Base-by-base conservation (phyloP, 2,329 filamentous ascomycete species). In the Diplodia intermedia region DNA sequence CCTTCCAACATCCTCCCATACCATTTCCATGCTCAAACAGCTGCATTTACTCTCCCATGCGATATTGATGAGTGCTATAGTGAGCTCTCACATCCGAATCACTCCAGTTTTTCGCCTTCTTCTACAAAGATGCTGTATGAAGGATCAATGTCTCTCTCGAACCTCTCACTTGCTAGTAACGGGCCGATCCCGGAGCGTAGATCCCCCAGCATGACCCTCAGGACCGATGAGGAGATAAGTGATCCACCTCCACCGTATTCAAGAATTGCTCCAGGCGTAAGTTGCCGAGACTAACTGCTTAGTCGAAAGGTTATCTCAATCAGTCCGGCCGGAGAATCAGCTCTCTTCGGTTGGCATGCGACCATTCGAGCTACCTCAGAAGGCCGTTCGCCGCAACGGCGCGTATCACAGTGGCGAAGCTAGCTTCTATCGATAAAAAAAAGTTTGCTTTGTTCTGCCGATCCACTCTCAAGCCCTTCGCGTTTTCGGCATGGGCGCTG, bases 241-340 rank as follows among this genome's bases (percentile, higher is more conserved):
- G 43, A 47, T 47, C 43, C 15, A 9, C 43, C 8, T 47, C 18
- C 43, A 8, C 43, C 43, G n/a, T 47, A 47, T n/a, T n/a, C 43
- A 47, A 47, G 43, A 47, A 47, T 9, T 47, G 43, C 43, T 47
- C 43, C 18, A 47, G 9, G 18, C 43, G n/a, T 47, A 47, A 4
- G n/a, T 4, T 47, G 11, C 43, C n/a, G 43, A 47, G 18, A 7
- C 43, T 47, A 47, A 8, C 18, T n/a, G 3, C 18, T 20, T 47
- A 47, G 43, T n/a, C 43, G 18, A 47, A 47, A 47, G n/a, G 43
- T 47, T 47, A n/a, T 20, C 20, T 53, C 50, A 61, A 61, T 9
- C 57, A 26, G 11, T 2, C 23, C 26, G 56, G 11, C 33, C 56
- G 38, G 38, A 31, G 29, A 29, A 43, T 26, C 18, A 26, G 43